These are phyloP conservation scores for Candida vaughaniae DNA, from an alignment of 805 yeast genomes.

Conservation along the genomic window DNA sequence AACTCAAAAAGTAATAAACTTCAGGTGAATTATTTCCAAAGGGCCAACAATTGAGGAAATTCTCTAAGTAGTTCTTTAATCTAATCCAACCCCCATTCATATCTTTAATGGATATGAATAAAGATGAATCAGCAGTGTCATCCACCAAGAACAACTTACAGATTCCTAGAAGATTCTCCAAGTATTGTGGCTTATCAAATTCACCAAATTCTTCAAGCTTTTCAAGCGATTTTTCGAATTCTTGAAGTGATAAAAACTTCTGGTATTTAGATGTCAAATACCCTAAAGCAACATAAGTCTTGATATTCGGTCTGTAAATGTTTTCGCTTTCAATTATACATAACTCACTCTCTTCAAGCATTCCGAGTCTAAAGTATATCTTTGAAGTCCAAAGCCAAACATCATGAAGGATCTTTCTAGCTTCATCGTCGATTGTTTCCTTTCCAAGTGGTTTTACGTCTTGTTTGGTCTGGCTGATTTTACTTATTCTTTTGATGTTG, in stretches of 20 bases:
- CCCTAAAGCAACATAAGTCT: constrained; percentile 52
- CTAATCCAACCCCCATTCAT: constrained; percentile 60
- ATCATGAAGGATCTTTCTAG: constrained; percentile 46
- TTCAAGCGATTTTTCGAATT: constrained; percentile 64
- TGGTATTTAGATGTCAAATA: constrained; percentile 41
- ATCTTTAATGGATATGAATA: constrained; percentile 58
- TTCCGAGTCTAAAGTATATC: constrained; percentile 57
- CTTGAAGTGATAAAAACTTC: constrained; percentile 53
- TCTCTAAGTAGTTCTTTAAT: constrained; percentile 46
- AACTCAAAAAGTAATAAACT: constrained; percentile 67
- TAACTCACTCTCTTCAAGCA: constrained; percentile 60
- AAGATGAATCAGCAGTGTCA: constrained; percentile 27
- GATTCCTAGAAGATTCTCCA: constrained; percentile 55
- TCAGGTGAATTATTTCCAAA: constrained; percentile 48
- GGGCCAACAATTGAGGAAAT: constrained; percentile 37
- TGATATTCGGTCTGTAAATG: constrained; percentile 43
- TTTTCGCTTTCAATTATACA: constrained; percentile 72
- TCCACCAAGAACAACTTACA: constrained; percentile 49
- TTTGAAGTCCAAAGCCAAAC: constrained; percentile 76
- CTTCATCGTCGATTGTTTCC: constrained; percentile 7
- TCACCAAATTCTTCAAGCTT: constrained; percentile 25
- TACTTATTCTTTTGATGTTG: constrained; percentile 18
- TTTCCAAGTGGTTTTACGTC: constrained; percentile 7
- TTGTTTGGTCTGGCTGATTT: constrained; percentile 7
- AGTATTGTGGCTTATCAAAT: constrained; percentile 36